Percentiles rank a stretch among this genome's conserved stretches.
Conservation (phyloP, 2,329 filamentous ascomycete species). For the Fusarium sp. region DNA sequence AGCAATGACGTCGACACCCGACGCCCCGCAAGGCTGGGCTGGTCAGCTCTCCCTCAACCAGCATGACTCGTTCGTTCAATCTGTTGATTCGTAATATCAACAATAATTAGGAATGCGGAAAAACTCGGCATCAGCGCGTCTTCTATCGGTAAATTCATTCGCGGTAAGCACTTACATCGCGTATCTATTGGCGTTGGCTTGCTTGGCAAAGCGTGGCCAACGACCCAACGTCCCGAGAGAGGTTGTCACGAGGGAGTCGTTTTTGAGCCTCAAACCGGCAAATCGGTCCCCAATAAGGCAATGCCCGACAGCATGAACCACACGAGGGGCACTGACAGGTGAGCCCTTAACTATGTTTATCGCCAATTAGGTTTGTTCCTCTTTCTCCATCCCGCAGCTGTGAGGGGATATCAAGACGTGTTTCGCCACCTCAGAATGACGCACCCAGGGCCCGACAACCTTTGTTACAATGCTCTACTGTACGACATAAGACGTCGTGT, state of each 20-base stretch:
- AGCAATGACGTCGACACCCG: background rate
- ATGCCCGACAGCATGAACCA: background rate
- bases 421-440: background rate
- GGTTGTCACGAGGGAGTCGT: background rate
- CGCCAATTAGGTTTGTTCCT: background rate
- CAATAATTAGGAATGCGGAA: background rate
- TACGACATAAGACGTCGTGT: background rate
- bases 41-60: background rate
- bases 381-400: background rate
- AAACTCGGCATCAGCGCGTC: background rate
- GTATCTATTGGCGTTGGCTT: background rate
- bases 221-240: background rate
- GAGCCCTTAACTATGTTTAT: background rate
- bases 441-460: background rate
- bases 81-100: background rate
- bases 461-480: background rate
- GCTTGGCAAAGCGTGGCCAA: background rate
- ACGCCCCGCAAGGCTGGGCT: background rate
- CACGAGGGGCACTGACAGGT: background rate
- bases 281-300: background rate
- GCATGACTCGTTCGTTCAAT: background rate
- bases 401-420: background rate
- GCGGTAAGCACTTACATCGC: background rate
- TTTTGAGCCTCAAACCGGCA: background rate
- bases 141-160: background rate